Evolutionary conservation across 805 yeast species (phyloP).

Genomic region (Starmerella bombicola): DNA sequence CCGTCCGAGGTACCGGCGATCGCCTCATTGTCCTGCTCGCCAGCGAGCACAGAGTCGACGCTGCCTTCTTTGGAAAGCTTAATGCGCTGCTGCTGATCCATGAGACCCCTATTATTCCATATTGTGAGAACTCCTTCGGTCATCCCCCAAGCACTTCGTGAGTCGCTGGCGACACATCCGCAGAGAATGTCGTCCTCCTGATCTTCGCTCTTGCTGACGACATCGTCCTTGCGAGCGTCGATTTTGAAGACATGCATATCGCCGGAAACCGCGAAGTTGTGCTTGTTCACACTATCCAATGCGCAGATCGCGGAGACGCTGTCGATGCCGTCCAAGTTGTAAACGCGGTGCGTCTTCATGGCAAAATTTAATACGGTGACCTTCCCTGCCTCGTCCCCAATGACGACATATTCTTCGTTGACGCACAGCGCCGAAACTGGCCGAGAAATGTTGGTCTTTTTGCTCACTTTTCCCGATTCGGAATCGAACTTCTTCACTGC

Average conservation of each 20-base stretch:
- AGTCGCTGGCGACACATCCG: constrained; percentile 52
- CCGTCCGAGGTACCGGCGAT: constrained; percentile 63
- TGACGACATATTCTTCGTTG: constrained; percentile 27
- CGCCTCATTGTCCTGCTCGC: constrained; percentile 30
- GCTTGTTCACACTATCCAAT: constrained; percentile 52
- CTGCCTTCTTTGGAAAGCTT: constrained; percentile 53
- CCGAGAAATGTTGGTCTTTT: constrained; percentile 34
- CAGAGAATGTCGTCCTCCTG: constrained; percentile 88
- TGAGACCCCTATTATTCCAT: constrained; percentile 55
- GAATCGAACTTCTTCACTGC: constrained; percentile 62
- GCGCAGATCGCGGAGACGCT: constrained; percentile 42
- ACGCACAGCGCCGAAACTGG: constrained; percentile 24
- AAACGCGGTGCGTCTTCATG: constrained; percentile 38
- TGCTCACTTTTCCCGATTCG: constrained; percentile 61
- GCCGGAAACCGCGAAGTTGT: constrained; percentile 70
- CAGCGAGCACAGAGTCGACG: constrained; percentile 52
- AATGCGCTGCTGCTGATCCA: constrained; percentile 69
- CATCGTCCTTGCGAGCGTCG: constrained; percentile 61
- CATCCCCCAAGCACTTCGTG: constrained; percentile 67
- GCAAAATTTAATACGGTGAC: constrained; percentile 49
- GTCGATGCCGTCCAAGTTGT: constrained; percentile 56
- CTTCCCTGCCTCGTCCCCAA: constrained; percentile 59
- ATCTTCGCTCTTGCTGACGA: constrained; percentile 55
- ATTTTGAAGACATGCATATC: constrained; percentile 68
- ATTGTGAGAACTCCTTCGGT: constrained; percentile 80